Evolutionary conservation across 768 basidiomycete genomes (phyloP), one percentile per base, ranked within the genome.

Genomic region (Mycena vitilis): DNA sequence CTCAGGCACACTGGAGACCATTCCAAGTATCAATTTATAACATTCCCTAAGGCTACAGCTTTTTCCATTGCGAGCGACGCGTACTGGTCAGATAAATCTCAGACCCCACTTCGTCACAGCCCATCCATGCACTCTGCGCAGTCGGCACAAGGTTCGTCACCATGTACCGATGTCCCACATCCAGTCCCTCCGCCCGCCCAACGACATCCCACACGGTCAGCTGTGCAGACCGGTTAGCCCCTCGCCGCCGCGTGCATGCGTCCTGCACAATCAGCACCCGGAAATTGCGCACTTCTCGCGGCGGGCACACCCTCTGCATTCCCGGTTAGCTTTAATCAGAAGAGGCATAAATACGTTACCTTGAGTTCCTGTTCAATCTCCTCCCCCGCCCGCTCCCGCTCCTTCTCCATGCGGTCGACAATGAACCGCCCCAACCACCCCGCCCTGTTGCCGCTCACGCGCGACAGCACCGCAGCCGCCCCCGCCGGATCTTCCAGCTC

Each of bases 181-280:
- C 78, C 68, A 96, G 88, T 6, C 81, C 68, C 34, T 37, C 20
- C 34, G 18, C 36, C 53, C 92, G 66, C 15, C 80, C 81, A 5
- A 87, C 79, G 3, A 87, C 90, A 73, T 96, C 94, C 94, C 94
- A 96, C 5, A 96, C 86, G 0, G 92, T 96, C 61, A 98, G 71
- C 75, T 94, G 92, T 0, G 90, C 95, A 2, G 80, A 83, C 57
- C 94, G 86, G 66, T 86, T 81, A 10, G 87, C 81, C 0, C 85
- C 83, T 59, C 85, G 81, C 67, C 85, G 83, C 0, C 75, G 71
- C 34, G 88, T 90, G 42, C 83, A 82, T 20, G 88, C 86, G 74
- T 93, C 96, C 70, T 86, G 81, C 18, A 91, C 84, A 16, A 89
- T 81, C 18, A 95, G 75, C 7, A 96, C 88, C 49, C 94, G 84